Conservation (phyloP, 169 alveolate species). For the Cyclospora cayetanensis region DNA sequence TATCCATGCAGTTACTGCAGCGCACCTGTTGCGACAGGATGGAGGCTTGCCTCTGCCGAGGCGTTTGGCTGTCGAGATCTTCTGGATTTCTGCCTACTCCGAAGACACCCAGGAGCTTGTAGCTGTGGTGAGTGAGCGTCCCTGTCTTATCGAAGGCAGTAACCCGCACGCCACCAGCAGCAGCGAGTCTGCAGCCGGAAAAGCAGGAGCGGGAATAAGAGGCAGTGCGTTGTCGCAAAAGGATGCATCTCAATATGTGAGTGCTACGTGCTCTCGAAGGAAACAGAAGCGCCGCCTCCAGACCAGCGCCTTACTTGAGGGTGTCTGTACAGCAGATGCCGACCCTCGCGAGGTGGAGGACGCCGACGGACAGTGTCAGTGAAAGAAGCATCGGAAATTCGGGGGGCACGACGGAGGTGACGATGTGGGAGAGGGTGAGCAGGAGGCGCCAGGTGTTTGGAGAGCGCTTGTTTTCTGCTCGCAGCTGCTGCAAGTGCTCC, state of each 20-base stretch:
- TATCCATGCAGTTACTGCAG: neutral
- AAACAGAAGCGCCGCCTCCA: conserved; percentile 89
- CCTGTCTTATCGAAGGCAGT: conserved; percentile 99
- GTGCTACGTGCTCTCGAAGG: neutral
- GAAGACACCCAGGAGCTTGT: conserved; percentile 85
- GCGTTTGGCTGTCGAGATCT: neutral
- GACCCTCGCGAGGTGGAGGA: conserved; percentile 90
- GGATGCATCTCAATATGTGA: neutral
- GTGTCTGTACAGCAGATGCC: conserved; percentile 99
- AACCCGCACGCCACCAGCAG: conserved; percentile 80
- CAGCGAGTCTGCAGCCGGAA: conserved; percentile 16
- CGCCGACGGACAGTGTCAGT: conserved; percentile 96
- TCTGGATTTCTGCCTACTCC: conserved; percentile 60
- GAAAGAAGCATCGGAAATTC: conserved; percentile 98
- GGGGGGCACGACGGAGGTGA: conserved; percentile 99
- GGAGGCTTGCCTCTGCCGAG: neutral
- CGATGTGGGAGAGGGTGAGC: conserved; percentile 94
- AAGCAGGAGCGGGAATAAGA: neutral
- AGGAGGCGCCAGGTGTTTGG: conserved; percentile 86
- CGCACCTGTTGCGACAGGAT: conserved; percentile 1
- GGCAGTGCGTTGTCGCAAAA: neutral
- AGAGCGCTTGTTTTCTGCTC: neutral
- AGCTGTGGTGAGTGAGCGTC: conserved; percentile 95
- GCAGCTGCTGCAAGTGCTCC: conserved; percentile 29
- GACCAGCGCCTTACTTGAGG: conserved; percentile 73